Evolutionary conservation across 148 eudicot genomes (phyloP).

Genomic region (Chenopodium album): DNA sequence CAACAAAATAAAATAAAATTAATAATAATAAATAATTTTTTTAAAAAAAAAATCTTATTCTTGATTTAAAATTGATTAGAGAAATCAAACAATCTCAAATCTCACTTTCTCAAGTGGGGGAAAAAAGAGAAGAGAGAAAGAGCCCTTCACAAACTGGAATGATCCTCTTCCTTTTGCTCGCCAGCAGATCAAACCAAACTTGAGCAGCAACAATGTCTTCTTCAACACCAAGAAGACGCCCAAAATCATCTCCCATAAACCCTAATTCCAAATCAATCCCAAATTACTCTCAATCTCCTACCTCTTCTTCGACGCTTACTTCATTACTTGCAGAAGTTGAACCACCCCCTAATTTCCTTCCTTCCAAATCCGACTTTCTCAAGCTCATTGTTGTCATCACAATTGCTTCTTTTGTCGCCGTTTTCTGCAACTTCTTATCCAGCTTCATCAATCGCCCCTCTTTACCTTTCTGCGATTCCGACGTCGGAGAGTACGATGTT

Average conservation of each 20-base stretch:
- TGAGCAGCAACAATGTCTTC: not conserved
- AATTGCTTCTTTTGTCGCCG: constrained; percentile 55
- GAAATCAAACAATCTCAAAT: too few relatives aligned
- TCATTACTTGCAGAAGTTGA: constrained; percentile 35
- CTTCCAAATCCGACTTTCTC: constrained; percentile 56
- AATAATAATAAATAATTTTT: too few relatives aligned
- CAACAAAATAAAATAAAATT: too few relatives aligned
- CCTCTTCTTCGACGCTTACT: constrained; percentile 29
- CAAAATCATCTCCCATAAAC: constrained; percentile 24
- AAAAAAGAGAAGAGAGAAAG: too few relatives aligned
- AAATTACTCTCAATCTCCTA: constrained; percentile 16
- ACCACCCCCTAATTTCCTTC: constrained; percentile 54
- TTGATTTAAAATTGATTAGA: too few relatives aligned
- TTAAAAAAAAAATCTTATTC: too few relatives aligned
- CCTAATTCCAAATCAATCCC: constrained; percentile 17
- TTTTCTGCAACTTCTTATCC: constrained; percentile 37
- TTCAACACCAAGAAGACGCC: constrained; percentile 29
- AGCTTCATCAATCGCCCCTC: constrained; percentile 31
- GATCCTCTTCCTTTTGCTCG: not conserved
- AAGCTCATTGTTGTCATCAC: constrained; percentile 52
- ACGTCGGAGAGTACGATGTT: constrained; percentile 35
- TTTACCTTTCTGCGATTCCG: constrained; percentile 62
- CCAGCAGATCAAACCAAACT: not conserved
- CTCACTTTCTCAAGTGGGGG: too few relatives aligned
- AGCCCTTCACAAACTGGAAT: too few relatives aligned